Conservation (phyloP, 2,329 filamentous ascomycete genomes). For the Hypoxylon sp. region DNA sequence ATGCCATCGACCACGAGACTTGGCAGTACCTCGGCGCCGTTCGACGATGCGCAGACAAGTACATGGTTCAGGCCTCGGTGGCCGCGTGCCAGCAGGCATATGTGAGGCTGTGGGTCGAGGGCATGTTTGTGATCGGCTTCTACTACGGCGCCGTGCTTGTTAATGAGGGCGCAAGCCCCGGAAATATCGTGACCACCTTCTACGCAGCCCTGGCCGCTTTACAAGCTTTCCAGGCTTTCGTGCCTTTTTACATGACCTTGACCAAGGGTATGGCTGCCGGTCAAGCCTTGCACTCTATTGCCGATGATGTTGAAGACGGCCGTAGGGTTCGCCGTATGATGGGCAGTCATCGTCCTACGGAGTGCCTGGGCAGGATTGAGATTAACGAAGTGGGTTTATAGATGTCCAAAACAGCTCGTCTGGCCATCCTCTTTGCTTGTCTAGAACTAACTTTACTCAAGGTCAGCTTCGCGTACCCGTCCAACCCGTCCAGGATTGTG, state of each 20-base stretch:
- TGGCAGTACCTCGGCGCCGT: constrained; percentile 69
- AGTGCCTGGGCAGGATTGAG: constrained; percentile 72
- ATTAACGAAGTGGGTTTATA: constrained; percentile 66
- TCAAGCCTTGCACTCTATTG: constrained; percentile 62
- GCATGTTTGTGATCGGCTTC: constrained; percentile 87
- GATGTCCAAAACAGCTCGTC: not conserved
- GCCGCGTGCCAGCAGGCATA: constrained; percentile 77
- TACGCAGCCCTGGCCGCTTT: constrained; percentile 81
- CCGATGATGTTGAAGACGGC: constrained; percentile 43
- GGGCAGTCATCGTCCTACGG: constrained; percentile 46
- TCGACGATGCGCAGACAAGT: constrained; percentile 66
- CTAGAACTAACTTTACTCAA: constrained; percentile 46
- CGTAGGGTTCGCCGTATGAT: constrained; percentile 42
- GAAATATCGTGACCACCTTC: constrained; percentile 81
- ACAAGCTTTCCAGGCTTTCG: constrained; percentile 74
- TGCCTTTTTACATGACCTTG: constrained; percentile 79
- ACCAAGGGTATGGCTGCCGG: constrained; percentile 82
- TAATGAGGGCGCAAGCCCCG: constrained; percentile 64
- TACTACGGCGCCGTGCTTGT: constrained; percentile 84
- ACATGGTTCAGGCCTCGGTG: constrained; percentile 71
- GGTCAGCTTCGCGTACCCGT: constrained; percentile 85
- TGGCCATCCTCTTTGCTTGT: not conserved
- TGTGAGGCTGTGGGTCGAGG: constrained; percentile 75
- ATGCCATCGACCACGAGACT: constrained; percentile 74
- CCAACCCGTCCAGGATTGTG: constrained; percentile 66